Base-by-base conservation (phyloP, 768 basidiomycete genomes). In the Royoungia palumana region DNA sequence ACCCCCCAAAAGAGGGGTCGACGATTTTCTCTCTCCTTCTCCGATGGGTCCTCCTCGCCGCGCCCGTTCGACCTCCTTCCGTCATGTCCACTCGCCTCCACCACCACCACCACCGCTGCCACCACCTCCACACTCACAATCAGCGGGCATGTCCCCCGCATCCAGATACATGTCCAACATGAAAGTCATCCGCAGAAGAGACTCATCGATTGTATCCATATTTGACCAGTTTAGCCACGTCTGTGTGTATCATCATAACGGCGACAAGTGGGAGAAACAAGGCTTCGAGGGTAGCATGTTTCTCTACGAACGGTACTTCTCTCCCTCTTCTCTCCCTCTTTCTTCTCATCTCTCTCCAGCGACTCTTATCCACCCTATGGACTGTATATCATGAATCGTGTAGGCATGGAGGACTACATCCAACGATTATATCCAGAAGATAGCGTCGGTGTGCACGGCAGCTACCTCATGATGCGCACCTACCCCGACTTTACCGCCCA, bases 251-350 rank as follows among this genome's bases (percentile, higher is more conserved):
- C 82, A 86, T 62, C 78, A 83, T 62, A 82, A 87, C 56, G 85
- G 76, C 7, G 69, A 77, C 58, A 83, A 81, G 61, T 93, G 89
- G 89, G 81, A 83, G 67, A 90, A 89, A 67, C 80, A 85, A 51
- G 89, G 89, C 36, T 87, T 69, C 62, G 89, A 93, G 65, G 90
- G 89, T n/a, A 85, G 80, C 69, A 89, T 92, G 82, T 92, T 93
- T 70, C 72, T 93, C 56, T 89, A 87, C 59, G 89, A 92, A 71
- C 75, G 89, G 89, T 89, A 57, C 17, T 4, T 4, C 35, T 0
- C 25, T 19, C 1, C 10, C 22, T 24, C 17, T 7, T 6, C 17
- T 38, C 9, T 43, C 28, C 57, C 51, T n/a, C 36, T 35, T 53
- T 47, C 38, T 49, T 37, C 50, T 44, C n/a, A n/a, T n/a, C n/a